Base-by-base conservation (phyloP, 2,329 filamentous ascomycete genomes). In the Phyllosticta citrichinensis region DNA sequence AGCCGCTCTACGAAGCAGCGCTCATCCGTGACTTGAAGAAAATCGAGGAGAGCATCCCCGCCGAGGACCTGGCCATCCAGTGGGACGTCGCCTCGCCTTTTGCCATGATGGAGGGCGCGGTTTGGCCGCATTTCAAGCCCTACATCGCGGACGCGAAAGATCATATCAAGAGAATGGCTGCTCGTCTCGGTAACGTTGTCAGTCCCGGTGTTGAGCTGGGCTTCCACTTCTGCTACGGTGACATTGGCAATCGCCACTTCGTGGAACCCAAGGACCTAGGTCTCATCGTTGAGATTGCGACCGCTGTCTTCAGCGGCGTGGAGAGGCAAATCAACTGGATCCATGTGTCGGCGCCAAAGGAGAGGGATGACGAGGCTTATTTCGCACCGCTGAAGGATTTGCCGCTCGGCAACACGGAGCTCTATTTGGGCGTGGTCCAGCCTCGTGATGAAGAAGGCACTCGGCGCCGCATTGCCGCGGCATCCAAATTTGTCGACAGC, bases 211-310 rank as follows among this genome's bases (percentile, higher is more conserved):
- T 79, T 1, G 70, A 76, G 50, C 54, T 80, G 59, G 78, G 76
- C 0, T 70, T 77, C 33, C 78, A 80, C 65, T 69, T 80, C 20
- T 80, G 79, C 67, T 80, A 80, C 64, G 78, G 78, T 12, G 77
- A 80, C 62, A 67, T 75, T 4, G 66, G 69, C 1, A 77, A 79
- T 65, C 66, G 68, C 56, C 77, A 79, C 65, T 79, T 76, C 63
- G 62, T 74, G n/a, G 73, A 80, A 58, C 77, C 78, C 0, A 67
- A 68, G 9, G 73, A 76, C 54, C 66, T 70, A 51, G 64, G 61
- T 0, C 27, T 72, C 1, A 40, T 75, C 30, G 74, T 78, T 5
- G 71, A 76, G 12, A 63, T 78, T 22, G 73, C 70, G 4, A 75
- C 74, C 51, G 66, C 63, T 1, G 64, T 77, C 19, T 63, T 69